These are phyloP conservation scores for Dittrichia graveolens DNA, from an alignment of 129 eudicot species.

Conservation along the genomic window DNA sequence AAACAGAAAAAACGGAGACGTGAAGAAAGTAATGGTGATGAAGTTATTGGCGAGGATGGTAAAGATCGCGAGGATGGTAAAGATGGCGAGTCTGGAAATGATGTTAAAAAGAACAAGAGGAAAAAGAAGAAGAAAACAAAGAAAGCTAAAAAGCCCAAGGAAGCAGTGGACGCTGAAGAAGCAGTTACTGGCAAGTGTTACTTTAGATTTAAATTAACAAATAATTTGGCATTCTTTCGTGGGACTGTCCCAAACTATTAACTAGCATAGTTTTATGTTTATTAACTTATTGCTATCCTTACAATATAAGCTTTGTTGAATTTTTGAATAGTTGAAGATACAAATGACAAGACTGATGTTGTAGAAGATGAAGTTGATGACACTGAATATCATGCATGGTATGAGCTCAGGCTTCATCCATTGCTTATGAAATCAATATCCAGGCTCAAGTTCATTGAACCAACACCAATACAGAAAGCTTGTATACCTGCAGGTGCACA, in stretches of 20 bases:
- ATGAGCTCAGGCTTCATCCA: slow-evolving; percentile 95
- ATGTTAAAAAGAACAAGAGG: slow-evolving; percentile 42
- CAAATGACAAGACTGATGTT: slow-evolving; percentile 34
- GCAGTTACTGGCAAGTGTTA: slow-evolving; percentile 43
- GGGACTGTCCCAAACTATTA: neutral
- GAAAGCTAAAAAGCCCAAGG: slow-evolving; percentile 43
- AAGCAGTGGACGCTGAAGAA: slow-evolving; percentile 29
- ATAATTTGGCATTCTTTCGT: neutral
- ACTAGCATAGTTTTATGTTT: neutral
- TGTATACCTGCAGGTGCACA: slow-evolving; percentile 98
- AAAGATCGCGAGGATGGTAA: slow-evolving; percentile 43
- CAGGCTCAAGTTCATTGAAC: slow-evolving; percentile 85
- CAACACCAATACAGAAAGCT: slow-evolving; percentile 92
- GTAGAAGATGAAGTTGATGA: slow-evolving; percentile 63
- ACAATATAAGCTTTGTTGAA: neutral
- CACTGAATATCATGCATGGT: slow-evolving; percentile 86
- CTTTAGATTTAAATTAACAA: neutral
- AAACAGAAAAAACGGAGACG: slow-evolving; percentile 49
- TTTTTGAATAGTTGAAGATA: slow-evolving; percentile 26
- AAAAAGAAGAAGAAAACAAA: slow-evolving; percentile 49
- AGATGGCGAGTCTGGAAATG: slow-evolving; percentile 37
- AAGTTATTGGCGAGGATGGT: slow-evolving; percentile 34
- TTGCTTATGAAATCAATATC: slow-evolving; percentile 71
- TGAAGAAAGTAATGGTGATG: slow-evolving; percentile 35
- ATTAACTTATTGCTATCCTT: neutral